Percentiles rank a stretch among this genome's conserved stretches.
These are phyloP conservation scores for Clavispora phyllophila DNA, from an alignment of 805 yeast genomes.

Conservation along the genomic window DNA sequence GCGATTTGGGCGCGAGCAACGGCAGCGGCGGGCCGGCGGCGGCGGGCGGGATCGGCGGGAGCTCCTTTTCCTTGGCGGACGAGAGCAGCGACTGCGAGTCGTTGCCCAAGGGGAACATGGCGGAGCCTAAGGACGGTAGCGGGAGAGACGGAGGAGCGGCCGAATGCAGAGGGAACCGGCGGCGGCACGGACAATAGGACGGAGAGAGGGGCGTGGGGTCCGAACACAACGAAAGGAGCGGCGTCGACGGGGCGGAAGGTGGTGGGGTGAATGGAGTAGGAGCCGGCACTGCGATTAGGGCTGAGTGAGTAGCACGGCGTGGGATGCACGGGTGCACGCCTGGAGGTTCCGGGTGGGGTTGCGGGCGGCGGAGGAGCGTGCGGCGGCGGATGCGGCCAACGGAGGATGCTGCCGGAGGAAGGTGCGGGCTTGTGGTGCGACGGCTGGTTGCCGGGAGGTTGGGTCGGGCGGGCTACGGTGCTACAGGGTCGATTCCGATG, in stretches of 20 bases:
- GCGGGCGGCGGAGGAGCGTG: no score
- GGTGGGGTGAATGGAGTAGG: neutral
- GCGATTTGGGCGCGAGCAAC: constrained; percentile 30
- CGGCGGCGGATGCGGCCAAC: no score
- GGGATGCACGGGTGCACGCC: constrained; percentile 1
- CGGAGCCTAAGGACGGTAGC: neutral
- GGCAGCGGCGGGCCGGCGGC: constrained; percentile 13
- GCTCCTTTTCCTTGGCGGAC: constrained; percentile 30
- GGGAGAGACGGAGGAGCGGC: neutral
- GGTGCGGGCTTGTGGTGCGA: no score
- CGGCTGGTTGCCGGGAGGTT: no score
- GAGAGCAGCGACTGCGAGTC: neutral
- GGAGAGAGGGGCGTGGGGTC: neutral
- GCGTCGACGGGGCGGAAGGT: neutral
- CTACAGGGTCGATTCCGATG: no score
- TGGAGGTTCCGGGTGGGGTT: neutral
- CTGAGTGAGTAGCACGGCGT: neutral
- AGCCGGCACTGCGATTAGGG: neutral
- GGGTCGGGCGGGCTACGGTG: no score
- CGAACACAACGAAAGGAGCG: neutral
- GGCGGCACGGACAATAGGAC: no score
- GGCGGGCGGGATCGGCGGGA: constrained; percentile 34
- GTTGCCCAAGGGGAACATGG: constrained; percentile 1
- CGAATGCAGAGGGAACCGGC: no score
- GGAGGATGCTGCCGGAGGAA: no score